A percentile compares a stretch with the other conserved stretches of the same genome.
Evolutionary conservation across 2,329 filamentous ascomycete genomes (phyloP).

Genomic region (Colletotrichum sp.): DNA sequence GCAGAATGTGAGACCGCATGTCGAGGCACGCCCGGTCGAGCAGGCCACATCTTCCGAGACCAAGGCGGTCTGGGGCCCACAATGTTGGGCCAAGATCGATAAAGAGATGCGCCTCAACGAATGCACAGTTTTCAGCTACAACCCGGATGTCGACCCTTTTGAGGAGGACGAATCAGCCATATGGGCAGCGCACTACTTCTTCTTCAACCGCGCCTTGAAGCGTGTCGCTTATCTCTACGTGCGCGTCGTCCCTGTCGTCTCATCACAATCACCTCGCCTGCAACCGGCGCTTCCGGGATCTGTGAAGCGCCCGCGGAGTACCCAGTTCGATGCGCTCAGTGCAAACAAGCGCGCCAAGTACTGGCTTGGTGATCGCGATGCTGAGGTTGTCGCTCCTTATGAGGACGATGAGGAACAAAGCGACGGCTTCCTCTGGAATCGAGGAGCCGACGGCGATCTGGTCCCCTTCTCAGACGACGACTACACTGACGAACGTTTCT

Average conservation of each 20-base stretch:
- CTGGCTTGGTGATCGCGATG: slow-evolving; percentile 79
- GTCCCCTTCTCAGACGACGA: slow-evolving; percentile 59
- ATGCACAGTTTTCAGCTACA: slow-evolving; percentile 89
- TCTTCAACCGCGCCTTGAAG: slow-evolving; percentile 93
- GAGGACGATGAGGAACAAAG: slow-evolving; percentile 55
- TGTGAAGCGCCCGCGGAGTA: slow-evolving; percentile 30
- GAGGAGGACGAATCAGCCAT: slow-evolving; percentile 92
- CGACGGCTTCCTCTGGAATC: slow-evolving; percentile 62
- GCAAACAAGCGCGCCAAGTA: slow-evolving; percentile 84
- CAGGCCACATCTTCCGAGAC: slow-evolving; percentile 40
- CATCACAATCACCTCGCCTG: slow-evolving; percentile 48
- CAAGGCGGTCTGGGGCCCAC: slow-evolving; percentile 77
- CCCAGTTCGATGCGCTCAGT: slow-evolving; percentile 41
- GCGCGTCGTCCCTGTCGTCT: slow-evolving; percentile 82
- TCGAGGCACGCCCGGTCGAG: slow-evolving; percentile 49
- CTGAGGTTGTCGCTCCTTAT: slow-evolving; percentile 49
- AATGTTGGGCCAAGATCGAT: slow-evolving; percentile 92
- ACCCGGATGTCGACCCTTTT: slow-evolving; percentile 88
- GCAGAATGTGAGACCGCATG: slow-evolving; percentile 79
- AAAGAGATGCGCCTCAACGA: slow-evolving; percentile 93
- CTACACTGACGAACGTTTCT: slow-evolving; percentile 50
- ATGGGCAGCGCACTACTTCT: slow-evolving; percentile 96
- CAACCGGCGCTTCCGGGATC: slow-evolving; percentile 25
- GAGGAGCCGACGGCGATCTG: slow-evolving; percentile 63
- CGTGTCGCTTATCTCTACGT: slow-evolving; percentile 94